Evolutionary conservation across 78 protist species (phyloP).

Genomic region (Speleostelium caveatum): DNA sequence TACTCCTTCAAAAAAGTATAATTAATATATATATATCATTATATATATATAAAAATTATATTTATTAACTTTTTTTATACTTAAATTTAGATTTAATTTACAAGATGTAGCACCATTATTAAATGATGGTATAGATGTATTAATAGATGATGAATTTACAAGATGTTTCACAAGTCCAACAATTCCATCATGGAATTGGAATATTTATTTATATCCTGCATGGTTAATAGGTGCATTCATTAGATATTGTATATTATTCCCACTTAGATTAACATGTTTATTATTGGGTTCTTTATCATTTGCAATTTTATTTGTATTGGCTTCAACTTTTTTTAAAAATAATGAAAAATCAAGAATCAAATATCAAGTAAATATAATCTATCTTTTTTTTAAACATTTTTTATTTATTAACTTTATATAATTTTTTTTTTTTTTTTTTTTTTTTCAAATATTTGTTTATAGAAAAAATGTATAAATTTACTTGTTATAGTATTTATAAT

Average conservation of each 20-base stretch:
- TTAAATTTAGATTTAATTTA: constrained; percentile 48
- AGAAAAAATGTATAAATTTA: constrained; percentile 27
- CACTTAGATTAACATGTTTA: constrained; percentile 74
- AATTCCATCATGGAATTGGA: constrained; percentile 88
- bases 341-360: constrained; percentile 19
- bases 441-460: too few species aligned
- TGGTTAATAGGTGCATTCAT: constrained; percentile 85
- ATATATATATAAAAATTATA: background rate
- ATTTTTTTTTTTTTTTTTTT: background rate
- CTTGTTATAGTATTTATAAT: constrained; percentile 43
- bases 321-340: constrained; percentile 42
- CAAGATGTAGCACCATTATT: constrained; percentile 71
- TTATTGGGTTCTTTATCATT: constrained; percentile 3
- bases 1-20: constrained; percentile 63
- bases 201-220: constrained; percentile 79
- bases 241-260: constrained; percentile 86
- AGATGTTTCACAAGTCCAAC: constrained; percentile 69
- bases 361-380: constrained; percentile 43
- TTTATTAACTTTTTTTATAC: background rate
- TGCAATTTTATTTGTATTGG: constrained; percentile 19
- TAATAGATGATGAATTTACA: constrained; percentile 85
- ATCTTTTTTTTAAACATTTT: background rate
- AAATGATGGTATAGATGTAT: constrained; percentile 58
- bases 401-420: background rate
- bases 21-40: background rate